These are phyloP conservation scores for Phytophthora vignae DNA, from an alignment of 352 stramenopile species.

Conservation along the genomic window DNA sequence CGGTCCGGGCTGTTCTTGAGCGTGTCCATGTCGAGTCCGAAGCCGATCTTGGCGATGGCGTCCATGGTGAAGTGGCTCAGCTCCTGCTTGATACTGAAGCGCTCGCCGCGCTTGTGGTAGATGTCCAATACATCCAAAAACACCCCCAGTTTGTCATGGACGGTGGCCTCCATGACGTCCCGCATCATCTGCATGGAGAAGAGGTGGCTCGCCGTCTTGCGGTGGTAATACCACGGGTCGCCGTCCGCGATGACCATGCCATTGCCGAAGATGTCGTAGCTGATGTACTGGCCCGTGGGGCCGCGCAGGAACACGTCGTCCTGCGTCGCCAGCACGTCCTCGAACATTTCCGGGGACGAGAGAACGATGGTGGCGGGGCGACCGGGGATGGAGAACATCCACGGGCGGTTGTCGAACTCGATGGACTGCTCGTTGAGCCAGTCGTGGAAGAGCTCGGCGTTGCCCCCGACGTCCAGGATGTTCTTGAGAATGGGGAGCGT, in stretches of 20 bases:
- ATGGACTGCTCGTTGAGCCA: slow-evolving; percentile 45
- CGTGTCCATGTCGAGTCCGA: slow-evolving; percentile 48
- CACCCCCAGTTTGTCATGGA: slow-evolving; percentile 27
- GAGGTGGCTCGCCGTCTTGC: slow-evolving; percentile 83
- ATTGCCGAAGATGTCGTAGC: slow-evolving; percentile 59
- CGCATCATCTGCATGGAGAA: slow-evolving; percentile 60
- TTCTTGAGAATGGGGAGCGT: slow-evolving; percentile 47
- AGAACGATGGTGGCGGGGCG: slow-evolving; percentile 44
- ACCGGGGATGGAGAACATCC: slow-evolving; percentile 38
- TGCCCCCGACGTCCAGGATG: slow-evolving; percentile 23
- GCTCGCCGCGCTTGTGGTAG: slow-evolving; percentile 8
- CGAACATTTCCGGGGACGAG: slow-evolving; percentile 33
- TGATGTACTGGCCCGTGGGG: slow-evolving; percentile 26
- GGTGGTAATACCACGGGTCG: slow-evolving; percentile 58
- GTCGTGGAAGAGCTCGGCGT: slow-evolving; percentile 46
- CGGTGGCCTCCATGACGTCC: slow-evolving; percentile 42
- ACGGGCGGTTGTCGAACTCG: slow-evolving; percentile 38
- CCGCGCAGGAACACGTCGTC: slow-evolving; percentile 72
- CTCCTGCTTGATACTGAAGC: slow-evolving; percentile 46
- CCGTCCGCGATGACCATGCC: slow-evolving; percentile 42
- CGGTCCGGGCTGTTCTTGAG: slow-evolving; percentile 27
- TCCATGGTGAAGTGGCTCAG: slow-evolving; percentile 62
- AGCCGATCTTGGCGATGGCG: slow-evolving; percentile 60
- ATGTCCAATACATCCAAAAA: slow-evolving; percentile 28
- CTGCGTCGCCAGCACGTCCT: slow-evolving; percentile 59